A percentile compares a stretch with the other conserved stretches of the same genome.
These are phyloP conservation scores for Neoascochyta sp. DNA, from an alignment of 2,329 filamentous ascomycete genomes.

Conservation along the genomic window DNA sequence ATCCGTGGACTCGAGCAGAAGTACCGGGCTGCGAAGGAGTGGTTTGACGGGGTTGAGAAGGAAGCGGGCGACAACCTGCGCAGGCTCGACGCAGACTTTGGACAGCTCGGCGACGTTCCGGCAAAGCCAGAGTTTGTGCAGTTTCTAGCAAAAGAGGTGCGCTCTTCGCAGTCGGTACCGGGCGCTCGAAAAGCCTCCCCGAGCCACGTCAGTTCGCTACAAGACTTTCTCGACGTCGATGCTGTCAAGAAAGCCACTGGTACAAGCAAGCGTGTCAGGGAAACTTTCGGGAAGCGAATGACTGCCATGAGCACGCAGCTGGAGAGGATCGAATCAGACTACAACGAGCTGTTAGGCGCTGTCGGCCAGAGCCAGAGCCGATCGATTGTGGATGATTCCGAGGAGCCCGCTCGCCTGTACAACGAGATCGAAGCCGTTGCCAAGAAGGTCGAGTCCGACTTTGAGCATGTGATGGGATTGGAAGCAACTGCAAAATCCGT, in stretches of 20 bases:
- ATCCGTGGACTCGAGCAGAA: slow-evolving; percentile 69
- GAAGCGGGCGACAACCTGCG: slow-evolving; percentile 63
- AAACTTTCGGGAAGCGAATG: slow-evolving; percentile 58
- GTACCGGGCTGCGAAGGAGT: slow-evolving; percentile 65
- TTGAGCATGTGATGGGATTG: slow-evolving; percentile 70
- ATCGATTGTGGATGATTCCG: slow-evolving; percentile 55
- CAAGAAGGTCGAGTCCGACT: slow-evolving; percentile 83
- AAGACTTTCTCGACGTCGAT: slow-evolving; percentile 66
- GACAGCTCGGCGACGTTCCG: slow-evolving; percentile 60
- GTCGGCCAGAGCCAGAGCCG: slow-evolving; percentile 48
- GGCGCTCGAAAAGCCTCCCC: slow-evolving; percentile 21
- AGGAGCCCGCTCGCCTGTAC: slow-evolving; percentile 66
- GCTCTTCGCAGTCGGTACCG: slow-evolving; percentile 24
- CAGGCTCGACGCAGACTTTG: slow-evolving; percentile 66
- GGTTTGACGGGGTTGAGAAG: slow-evolving; percentile 63
- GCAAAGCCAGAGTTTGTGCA: slow-evolving; percentile 63
- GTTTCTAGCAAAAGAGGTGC: slow-evolving; percentile 39
- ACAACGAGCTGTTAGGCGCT: slow-evolving; percentile 44
- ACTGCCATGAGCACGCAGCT: slow-evolving; percentile 42
- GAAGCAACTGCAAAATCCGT: slow-evolving; percentile 63
- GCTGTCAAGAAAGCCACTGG: slow-evolving; percentile 69
- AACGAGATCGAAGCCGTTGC: slow-evolving; percentile 82
- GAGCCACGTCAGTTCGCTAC: slow-evolving; percentile 23
- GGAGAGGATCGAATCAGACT: slow-evolving; percentile 41
- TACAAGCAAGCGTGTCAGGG: slow-evolving; percentile 60